These are phyloP conservation scores for Whalleya microplaca DNA, from an alignment of 2,329 filamentous ascomycete species.

Conservation along the genomic window DNA sequence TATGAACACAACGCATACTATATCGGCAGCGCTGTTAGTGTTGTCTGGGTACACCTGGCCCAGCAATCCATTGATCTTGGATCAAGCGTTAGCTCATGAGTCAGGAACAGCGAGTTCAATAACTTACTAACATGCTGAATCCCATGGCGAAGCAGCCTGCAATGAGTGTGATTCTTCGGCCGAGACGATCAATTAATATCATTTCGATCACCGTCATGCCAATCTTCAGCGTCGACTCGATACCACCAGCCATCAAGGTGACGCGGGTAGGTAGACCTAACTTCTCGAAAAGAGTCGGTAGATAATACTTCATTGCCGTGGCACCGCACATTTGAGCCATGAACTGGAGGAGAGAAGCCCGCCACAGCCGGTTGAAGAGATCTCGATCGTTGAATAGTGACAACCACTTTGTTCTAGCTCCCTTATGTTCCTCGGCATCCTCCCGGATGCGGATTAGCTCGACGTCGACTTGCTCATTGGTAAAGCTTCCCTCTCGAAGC, in stretches of 20 bases:
- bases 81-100: not conserved
- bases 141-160: constrained; percentile 57
- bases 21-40: constrained; percentile 50
- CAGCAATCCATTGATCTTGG: constrained; percentile 57
- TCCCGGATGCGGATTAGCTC: constrained; percentile 52
- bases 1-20: constrained; percentile 57
- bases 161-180: constrained; percentile 52
- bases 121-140: constrained; percentile 54
- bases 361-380: constrained; percentile 58
- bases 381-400: constrained; percentile 52
- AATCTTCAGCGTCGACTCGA: constrained; percentile 62
- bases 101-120: not conserved
- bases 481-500: constrained; percentile 51
- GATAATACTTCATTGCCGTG: constrained; percentile 64
- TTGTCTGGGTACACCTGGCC: constrained; percentile 56
- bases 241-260: constrained; percentile 56
- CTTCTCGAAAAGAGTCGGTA: constrained; percentile 55
- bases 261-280: constrained; percentile 53
- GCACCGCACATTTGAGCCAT: constrained; percentile 64
- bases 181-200: constrained; percentile 58
- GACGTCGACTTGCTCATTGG: constrained; percentile 41
- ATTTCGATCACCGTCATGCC: constrained; percentile 60
- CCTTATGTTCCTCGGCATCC: constrained; percentile 45
- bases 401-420: constrained; percentile 44
- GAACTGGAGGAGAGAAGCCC: constrained; percentile 60